These are phyloP conservation scores for Thermothelomyces thermophilus DNA, from an alignment of 2,329 filamentous ascomycete genomes.

Conservation along the genomic window DNA sequence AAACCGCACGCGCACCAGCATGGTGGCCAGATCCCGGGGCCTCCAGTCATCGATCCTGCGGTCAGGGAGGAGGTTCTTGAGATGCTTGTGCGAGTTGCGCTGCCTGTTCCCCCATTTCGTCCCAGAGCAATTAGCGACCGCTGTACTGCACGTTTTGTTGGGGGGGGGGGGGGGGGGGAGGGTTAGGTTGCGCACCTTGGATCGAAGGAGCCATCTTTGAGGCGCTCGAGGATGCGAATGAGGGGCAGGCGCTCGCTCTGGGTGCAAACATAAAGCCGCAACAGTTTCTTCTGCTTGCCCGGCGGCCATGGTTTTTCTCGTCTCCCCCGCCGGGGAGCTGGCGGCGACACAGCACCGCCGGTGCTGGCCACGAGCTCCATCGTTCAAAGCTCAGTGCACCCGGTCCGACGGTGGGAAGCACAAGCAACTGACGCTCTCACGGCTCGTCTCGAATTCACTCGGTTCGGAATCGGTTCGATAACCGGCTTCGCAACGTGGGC, in stretches of 20 bases:
- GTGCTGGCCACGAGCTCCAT: conserved; percentile 19
- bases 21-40: conserved; percentile 23
- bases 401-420: not conserved
- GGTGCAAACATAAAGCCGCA: conserved; percentile 26
- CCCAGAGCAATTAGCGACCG: conserved; percentile 11
- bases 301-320: conserved; percentile 26
- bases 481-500: conserved; percentile 4
- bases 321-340: conserved; percentile 23
- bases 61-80: conserved; percentile 25
- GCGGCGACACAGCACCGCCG: conserved; percentile 16
- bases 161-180: too few species aligned
- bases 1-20: conserved; percentile 24
- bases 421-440: not conserved
- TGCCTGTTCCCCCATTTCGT: conserved; percentile 16
- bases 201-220: conserved; percentile 25
- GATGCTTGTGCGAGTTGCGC: conserved; percentile 26
- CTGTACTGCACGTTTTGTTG: too few species aligned
- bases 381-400: not conserved
- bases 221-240: conserved; percentile 24
- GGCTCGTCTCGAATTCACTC: not conserved
- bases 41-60: conserved; percentile 26
- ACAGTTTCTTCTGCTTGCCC: conserved; percentile 24
- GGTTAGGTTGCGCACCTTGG: conserved; percentile 22
- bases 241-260: conserved; percentile 26
- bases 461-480: not conserved